phyloP scores from a whole-genome alignment of 257 asterid genomes.

The Fraxinus pennsylvanica region DNA sequence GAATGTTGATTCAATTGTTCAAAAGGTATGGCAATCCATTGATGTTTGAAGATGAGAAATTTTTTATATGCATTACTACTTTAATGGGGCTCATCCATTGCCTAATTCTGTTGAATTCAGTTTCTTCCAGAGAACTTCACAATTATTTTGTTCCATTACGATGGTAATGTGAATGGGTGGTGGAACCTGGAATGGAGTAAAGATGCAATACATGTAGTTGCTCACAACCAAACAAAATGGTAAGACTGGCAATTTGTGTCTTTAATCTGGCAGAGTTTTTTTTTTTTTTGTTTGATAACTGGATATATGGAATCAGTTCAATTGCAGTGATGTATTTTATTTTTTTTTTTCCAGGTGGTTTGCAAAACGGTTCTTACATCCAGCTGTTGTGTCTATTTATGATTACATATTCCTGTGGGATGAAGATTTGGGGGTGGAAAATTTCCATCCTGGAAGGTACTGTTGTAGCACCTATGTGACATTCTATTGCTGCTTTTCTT shows the following conservation, averaged over 20 bases:
- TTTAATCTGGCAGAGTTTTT: neutral
- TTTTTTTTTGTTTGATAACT: neutral
- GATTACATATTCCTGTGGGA: conserved; percentile 98
- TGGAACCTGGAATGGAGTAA: conserved; percentile 81
- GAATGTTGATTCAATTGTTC: conserved; percentile 65
- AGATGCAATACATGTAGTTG: conserved; percentile 84
- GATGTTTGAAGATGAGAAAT: neutral
- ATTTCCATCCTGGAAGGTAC: conserved; percentile 91
- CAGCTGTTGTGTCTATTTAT: conserved; percentile 74
- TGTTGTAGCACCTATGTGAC: conserved; percentile 3
- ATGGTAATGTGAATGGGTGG: conserved; percentile 94
- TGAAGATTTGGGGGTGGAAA: conserved; percentile 90
- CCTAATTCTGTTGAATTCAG: conserved; percentile 51
- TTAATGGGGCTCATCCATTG: conserved; percentile 15
- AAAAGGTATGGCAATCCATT: conserved; percentile 51
- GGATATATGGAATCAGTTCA: conserved; percentile 4
- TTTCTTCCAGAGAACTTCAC: conserved; percentile 92
- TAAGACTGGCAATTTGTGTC: conserved; percentile 28
- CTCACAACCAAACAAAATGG: conserved; percentile 96
- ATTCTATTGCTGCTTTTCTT: neutral
- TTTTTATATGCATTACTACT: conserved; percentile 17
- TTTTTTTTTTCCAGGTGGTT: conserved; percentile 71
- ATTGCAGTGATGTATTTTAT: neutral
- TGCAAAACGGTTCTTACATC: conserved; percentile 93
- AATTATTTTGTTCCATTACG: conserved; percentile 83